Evolutionary conservation across 116 monocot genomes (phyloP).

Genomic region (Zostera marina): DNA sequence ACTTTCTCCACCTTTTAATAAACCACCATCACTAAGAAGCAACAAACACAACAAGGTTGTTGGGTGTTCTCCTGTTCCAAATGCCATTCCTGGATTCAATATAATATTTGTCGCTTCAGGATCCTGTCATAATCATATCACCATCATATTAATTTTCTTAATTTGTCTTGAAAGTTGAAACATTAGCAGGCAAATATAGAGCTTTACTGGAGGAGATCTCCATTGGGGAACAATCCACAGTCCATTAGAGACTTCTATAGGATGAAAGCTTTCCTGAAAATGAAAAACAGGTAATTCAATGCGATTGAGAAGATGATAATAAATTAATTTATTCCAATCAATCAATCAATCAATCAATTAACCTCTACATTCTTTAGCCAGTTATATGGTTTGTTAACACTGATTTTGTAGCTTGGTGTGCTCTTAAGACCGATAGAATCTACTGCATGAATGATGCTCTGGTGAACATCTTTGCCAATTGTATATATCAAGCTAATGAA

Average conservation of each 20-base stretch:
- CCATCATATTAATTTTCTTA: background rate
- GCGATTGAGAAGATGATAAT: background rate
- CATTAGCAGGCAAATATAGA: no score
- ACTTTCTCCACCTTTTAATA: constrained; percentile 62
- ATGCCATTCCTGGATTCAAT: constrained; percentile 81
- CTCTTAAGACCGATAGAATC: constrained; percentile 41
- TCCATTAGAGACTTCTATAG: constrained; percentile 1
- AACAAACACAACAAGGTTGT: constrained; percentile 83
- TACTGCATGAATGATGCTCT: constrained; percentile 37
- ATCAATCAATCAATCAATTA: background rate
- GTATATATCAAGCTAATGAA: constrained; percentile 64
- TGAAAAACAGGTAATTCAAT: background rate
- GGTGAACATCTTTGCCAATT: constrained; percentile 31
- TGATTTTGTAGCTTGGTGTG: constrained; percentile 46
- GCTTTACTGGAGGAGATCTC: constrained; percentile 7
- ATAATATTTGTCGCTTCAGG: constrained; percentile 58
- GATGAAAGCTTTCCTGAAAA: constrained; percentile 7
- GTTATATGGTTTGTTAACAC: constrained; percentile 34
- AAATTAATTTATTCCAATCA: no score
- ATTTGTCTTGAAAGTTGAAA: background rate
- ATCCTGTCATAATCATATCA: constrained; percentile 29
- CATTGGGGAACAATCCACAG: constrained; percentile 9
- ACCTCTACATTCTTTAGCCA: constrained; percentile 65
- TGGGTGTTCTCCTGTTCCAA: constrained; percentile 90
- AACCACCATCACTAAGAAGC: constrained; percentile 17